A percentile compares a stretch with the other conserved stretches of the same genome.
Conservation (phyloP, 768 basidiomycete genomes). For the Naganishia antarctica region DNA sequence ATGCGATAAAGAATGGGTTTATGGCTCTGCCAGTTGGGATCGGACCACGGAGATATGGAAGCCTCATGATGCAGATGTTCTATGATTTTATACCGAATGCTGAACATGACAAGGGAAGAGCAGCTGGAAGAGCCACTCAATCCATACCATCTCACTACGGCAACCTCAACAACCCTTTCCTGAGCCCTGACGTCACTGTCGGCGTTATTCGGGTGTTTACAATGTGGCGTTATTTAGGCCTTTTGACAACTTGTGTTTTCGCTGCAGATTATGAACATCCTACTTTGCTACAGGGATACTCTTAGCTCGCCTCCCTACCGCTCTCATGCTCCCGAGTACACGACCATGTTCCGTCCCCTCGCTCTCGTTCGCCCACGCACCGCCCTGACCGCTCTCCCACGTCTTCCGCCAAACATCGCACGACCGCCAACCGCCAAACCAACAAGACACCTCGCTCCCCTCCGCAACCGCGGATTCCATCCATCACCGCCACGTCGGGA, state of each 20-base stretch:
- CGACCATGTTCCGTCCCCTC: conserved; percentile 8
- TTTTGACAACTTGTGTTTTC: not conserved
- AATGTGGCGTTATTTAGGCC: not conserved
- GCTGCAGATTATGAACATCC: not conserved
- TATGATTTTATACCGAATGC: too few species aligned
- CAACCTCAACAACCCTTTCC: too few species aligned
- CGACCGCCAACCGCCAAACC: not conserved
- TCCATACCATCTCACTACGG: too few species aligned
- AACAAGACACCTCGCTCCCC: not conserved
- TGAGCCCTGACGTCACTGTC: too few species aligned
- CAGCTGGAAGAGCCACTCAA: too few species aligned
- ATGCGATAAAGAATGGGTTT: too few species aligned
- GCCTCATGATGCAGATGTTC: too few species aligned
- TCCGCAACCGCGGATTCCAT: conserved; percentile 38
- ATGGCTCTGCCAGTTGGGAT: too few species aligned
- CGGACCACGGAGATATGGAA: too few species aligned
- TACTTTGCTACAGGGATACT: too few species aligned
- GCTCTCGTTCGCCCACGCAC: not conserved
- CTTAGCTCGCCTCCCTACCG: not conserved
- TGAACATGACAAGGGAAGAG: too few species aligned
- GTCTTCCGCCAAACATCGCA: not conserved
- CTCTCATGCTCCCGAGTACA: not conserved
- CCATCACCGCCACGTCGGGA: conserved; percentile 43
- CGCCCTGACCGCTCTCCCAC: conserved; percentile 2
- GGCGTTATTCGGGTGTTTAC: conserved; percentile 14